Base-by-base conservation (phyloP, 2,329 filamentous ascomycete species). In the Monosporascus ibericus region DNA sequence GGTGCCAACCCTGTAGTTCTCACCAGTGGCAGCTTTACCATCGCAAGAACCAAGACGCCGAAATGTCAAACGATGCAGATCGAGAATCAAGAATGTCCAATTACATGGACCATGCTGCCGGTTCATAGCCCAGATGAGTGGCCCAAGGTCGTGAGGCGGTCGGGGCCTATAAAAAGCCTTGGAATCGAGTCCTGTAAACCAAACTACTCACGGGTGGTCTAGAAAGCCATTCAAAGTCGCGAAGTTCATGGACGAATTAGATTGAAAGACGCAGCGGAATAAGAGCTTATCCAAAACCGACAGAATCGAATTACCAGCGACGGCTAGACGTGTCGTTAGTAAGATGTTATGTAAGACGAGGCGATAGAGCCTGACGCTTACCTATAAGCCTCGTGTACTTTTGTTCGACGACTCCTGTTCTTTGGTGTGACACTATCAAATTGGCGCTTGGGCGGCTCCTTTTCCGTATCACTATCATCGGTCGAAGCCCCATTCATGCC, bases 371-470 rank as follows among this genome's bases (percentile, higher is more conserved):
- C 3, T 18, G 2, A 27, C 42, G 60, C 63, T 61, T 55, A 66
- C 64, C 59, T 60, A 48, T 65, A 66, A 34, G 60, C 64, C 7
- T 60, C 61, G 48, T 61, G 40, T 34, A 60, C 48, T 44, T 54
- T 63, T 8, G 59, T 56, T 6, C 59, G 60, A 24, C 58, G 57
- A 39, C 58, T 57, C 48, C 63, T 62, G 36, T 57, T 44, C 47
- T 58, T 60, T 9, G 52, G 49, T 4, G 55, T 50, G 8, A 50
- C 27, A 30, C 53, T 52, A 15, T 60, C 60, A 11, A 48, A 44
- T 40, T 52, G 58, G n/a, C 56, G 55, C 22, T 55, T 56, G 3
- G 60, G 59, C 4, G 60, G 60, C 6, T 59, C 58, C 42, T 24
- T 54, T 40, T 50, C 61, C 14, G 55, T 44, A 18, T 68, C 63